Percentiles rank a stretch among this genome's conserved stretches.
Evolutionary conservation across 31 red algal species (phyloP).

Genomic region (Odonthalia washingtoniensis): DNA sequence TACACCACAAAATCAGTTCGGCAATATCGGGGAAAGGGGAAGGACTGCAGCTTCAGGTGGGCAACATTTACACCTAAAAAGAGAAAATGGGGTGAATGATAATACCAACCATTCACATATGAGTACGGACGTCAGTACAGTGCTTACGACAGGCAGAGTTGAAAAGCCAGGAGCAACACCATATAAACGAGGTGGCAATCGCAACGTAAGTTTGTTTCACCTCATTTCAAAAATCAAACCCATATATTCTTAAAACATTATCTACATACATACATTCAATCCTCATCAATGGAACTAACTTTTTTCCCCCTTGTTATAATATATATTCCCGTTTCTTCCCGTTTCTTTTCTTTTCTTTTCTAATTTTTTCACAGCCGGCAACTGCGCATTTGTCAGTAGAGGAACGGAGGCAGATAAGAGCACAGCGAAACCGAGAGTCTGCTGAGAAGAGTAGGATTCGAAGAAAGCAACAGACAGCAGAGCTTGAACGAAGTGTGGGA

Average conservation of each 20-base stretch:
- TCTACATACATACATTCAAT: not conserved
- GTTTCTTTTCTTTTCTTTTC: too few relatives aligned
- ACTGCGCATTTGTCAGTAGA: slow-evolving; percentile 42
- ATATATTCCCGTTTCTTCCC: too few relatives aligned
- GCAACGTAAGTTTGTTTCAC: not conserved
- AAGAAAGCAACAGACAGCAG: slow-evolving; percentile 32
- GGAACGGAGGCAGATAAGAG: slow-evolving; percentile 45
- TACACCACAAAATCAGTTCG: too few relatives aligned
- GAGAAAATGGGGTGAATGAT: too few relatives aligned
- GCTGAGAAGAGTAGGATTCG: slow-evolving; percentile 52
- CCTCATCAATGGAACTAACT: not conserved
- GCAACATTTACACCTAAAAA: too few relatives aligned
- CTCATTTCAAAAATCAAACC: not conserved
- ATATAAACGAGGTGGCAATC: not conserved
- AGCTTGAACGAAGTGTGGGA: slow-evolving; percentile 42
- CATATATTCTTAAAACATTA: not conserved
- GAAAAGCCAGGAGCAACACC: too few relatives aligned
- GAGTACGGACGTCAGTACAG: too few relatives aligned
- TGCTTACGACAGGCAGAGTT: too few relatives aligned
- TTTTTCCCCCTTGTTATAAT: not conserved
- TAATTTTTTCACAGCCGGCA: not conserved
- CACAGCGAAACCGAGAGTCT: slow-evolving; percentile 57
- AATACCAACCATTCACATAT: too few relatives aligned
- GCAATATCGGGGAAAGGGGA: too few relatives aligned
- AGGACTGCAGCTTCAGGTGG: too few relatives aligned